Base-by-base conservation (phyloP, 352 stramenopile genomes). In the Phytophthora multivora region DNA sequence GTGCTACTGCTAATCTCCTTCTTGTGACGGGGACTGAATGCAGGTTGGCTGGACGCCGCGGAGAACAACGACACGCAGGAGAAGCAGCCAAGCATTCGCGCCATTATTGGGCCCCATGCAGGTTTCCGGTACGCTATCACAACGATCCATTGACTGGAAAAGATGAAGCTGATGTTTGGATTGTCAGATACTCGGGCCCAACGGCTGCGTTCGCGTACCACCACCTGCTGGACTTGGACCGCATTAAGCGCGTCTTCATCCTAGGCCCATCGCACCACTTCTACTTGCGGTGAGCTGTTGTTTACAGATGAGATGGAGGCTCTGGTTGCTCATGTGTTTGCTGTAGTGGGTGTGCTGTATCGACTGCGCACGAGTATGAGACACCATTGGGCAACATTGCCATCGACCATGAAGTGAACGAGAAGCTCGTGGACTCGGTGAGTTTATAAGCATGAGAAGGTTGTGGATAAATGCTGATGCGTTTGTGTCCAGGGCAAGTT, bases 181-280 rank as follows among this genome's bases (percentile, higher is more conserved):
- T 48, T 46, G 46, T 42, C 28, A 96, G 86, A 38, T 99, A 98
- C 72, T 98, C 91, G 25, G 97, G 96, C 4, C 81, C 93, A 19
- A 98, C 95, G 3, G 95, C 96, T 3, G 97, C 95, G 19, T 96
- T 91, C 72, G 96, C 92, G 42, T 99, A 98, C 70, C 75, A 92
- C 45, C 84, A 97, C 23, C 46, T 99, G 26, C 59, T 88, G 31
- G 66, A 91, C n/a, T 62, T 90, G 31, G 67, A 84, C 25, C 62
- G 68, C 47, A 71, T 95, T 26, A 85, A 86, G 57, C 90, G 79
- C 46, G 81, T 95, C 42, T 96, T 98, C 54, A 95, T 98, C 52
- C 77, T 99, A 7, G 96, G 97, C 13, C 96, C 97, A 19, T 98
- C 91, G 40, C 97, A 99, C 77, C 96, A 99, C 71, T 95, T 98